Percentiles rank a stretch among this genome's conserved stretches.
phyloP scores from a whole-genome alignment of 257 asterid genomes.

The Forsythia suspensa region DNA sequence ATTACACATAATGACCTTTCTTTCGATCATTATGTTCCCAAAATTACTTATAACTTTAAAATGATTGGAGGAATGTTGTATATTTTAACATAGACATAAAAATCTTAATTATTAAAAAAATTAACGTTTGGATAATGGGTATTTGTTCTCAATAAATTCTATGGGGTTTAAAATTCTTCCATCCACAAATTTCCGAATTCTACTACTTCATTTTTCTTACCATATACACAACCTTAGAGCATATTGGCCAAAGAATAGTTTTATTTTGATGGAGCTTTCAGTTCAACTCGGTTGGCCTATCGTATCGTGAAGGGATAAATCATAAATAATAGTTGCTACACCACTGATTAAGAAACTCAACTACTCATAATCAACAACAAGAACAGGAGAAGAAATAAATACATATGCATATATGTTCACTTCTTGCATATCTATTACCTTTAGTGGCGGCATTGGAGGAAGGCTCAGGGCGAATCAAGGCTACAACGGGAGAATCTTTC shows the following conservation, averaged over 20 bases:
- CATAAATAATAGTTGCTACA: background rate
- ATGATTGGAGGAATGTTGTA: background rate
- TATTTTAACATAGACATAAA: background rate
- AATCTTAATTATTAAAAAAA: background rate
- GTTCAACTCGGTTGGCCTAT: background rate
- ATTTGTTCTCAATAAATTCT: no score
- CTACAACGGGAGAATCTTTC: conserved; percentile 32
- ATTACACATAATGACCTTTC: background rate
- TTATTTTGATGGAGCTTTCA: background rate
- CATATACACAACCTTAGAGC: no score
- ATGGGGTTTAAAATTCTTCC: no score
- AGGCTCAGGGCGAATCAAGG: conserved; percentile 46
- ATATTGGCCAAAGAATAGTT: no score
- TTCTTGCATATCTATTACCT: conserved; percentile 27
- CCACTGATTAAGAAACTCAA: background rate
- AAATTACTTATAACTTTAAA: background rate
- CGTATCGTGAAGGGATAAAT: background rate
- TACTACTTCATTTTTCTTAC: no score
- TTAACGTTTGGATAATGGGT: background rate
- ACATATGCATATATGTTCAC: background rate
- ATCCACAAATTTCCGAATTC: no score
- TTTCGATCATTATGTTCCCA: background rate
- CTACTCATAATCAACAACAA: background rate
- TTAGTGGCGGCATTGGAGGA: conserved; percentile 42
- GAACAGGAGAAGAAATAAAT: background rate